Conservation (phyloP, 1,139 yeast genomes). For the Nakaseomyces delphensis region DNA sequence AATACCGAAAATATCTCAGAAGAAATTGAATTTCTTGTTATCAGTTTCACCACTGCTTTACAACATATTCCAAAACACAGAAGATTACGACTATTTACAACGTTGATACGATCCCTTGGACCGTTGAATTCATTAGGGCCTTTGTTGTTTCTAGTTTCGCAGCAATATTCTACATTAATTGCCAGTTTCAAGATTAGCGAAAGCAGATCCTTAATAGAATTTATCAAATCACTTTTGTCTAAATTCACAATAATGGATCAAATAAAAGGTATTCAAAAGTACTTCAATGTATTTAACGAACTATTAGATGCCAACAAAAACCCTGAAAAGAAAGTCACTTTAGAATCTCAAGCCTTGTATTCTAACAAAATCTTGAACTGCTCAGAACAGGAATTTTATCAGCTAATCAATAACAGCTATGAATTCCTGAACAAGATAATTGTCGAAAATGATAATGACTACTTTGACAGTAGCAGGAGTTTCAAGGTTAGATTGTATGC, state of each 20-base stretch:
- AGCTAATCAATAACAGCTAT: slow-evolving; percentile 45
- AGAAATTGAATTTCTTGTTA: slow-evolving; percentile 73
- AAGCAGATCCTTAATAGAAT: slow-evolving; percentile 58
- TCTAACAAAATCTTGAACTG: slow-evolving; percentile 51
- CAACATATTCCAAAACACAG: slow-evolving; percentile 95
- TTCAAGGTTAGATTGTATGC: slow-evolving; percentile 56
- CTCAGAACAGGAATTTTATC: slow-evolving; percentile 41
- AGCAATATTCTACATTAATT: slow-evolving; percentile 53
- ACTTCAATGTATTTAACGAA: slow-evolving; percentile 45
- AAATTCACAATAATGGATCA: slow-evolving; percentile 64
- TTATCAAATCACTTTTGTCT: slow-evolving; percentile 58
- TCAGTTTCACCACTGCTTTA: slow-evolving; percentile 88
- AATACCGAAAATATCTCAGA: slow-evolving; percentile 43
- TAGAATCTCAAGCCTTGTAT: slow-evolving; percentile 52
- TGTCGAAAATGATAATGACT: slow-evolving; percentile 37
- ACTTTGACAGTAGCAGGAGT: slow-evolving; percentile 36
- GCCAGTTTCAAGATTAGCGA: slow-evolving; percentile 54
- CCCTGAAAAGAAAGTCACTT: slow-evolving; percentile 35
- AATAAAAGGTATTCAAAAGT: slow-evolving; percentile 49
- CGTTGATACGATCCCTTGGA: slow-evolving; percentile 73
- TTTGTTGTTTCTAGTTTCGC: slow-evolving; percentile 70
- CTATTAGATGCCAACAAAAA: slow-evolving; percentile 27
- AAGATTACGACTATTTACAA: slow-evolving; percentile 73
- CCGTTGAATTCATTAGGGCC: slow-evolving; percentile 58
- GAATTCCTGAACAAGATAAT: slow-evolving; percentile 45